Base-by-base conservation (phyloP, 225 moss, liverwort and hornwort genomes). In the Takakia lepidozioides region DNA sequence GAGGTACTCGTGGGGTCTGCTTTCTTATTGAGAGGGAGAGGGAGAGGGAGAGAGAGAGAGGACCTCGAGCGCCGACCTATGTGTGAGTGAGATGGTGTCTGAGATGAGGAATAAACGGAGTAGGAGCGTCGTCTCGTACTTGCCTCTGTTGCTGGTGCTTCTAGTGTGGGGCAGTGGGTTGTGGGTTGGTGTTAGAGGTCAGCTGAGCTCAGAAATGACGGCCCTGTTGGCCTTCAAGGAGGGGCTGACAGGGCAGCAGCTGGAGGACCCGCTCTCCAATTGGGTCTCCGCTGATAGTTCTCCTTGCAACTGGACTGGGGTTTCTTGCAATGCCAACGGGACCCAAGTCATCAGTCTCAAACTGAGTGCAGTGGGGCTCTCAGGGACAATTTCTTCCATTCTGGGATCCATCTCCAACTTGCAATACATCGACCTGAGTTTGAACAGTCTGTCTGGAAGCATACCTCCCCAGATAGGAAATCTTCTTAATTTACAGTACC, bases 201-300 rank as follows among this genome's bases (percentile, higher is more conserved):
- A n/a, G n/a, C n/a, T n/a, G n/a, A 54, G 52, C 10, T 15, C 39
- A 13, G 69, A 73, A 58, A 51, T 58, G 25, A 30, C 51, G 14
- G 62, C 69, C 20, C 66, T 91, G 30, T 43, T 84, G 7, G 61
- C 78, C 10, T 80, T 91, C 59, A 91, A 87, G 43, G 52, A 46
- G 6, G 49, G 34, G 13, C 54, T 83, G 16, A 48, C 72, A 10
- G 68, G 71, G 32, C 32, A 32, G 32, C 32, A 32, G 32, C 32
- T 6, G 14, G 2, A 48, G 48, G 48, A 54, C 40, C 25, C 25
- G 6, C 62, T 62, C 34, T 61, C 70, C 13, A 57, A 69, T 41
- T 74, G 74, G 74, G 37, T 40, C 3, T 41, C 17, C 1, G 44
- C 55, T 25, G 50, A 50, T 15, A 43, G 59, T 10, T 48, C 59